Base-by-base conservation (phyloP, 2,329 filamentous ascomycete species). In the Stagonosporopsis vannaccii region DNA sequence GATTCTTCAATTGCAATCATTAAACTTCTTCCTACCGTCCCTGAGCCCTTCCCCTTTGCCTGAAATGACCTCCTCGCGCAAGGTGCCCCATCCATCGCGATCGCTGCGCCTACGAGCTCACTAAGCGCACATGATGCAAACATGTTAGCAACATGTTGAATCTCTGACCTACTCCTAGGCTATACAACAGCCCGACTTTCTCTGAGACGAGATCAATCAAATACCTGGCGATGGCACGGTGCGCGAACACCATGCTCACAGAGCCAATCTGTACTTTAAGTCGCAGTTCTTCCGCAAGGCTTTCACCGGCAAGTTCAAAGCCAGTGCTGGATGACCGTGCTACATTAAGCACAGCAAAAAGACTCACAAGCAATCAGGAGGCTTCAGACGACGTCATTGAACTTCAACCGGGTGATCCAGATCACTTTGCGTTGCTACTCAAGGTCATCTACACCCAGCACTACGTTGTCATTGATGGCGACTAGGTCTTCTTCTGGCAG, bases 221-320 rank as follows among this genome's bases (percentile, higher is more conserved):
- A 46, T 36, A 20, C 23, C 11, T 30, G 36, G 17, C 7, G n/a
- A 51, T 9, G 48, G 49, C 15, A 6, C 46, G 3, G 43, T 35
- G 1, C 17, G 19, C 12, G 57, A 59, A 36, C 65, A 62, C 26
- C 23, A 51, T 26, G 59, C 45, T 4, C 61, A 60, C 50, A 61
- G 56, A 20, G 37, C 42, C 3, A 37, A 59, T 1, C 46, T 64
- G 2, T 54, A 50, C 40, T 39, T 23, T 2, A 39, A 51, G 11
- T 65, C 60, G 11, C 6, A 12, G 2, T 61, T 26, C 51, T 63
- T 66, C 39, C 33, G 32, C 41, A 57, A 49, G 6, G 55, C 50
- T 8, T 59, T 67, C 40, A 53, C 44, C 3, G 61, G 58, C 5
- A 42, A 49, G 17, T 65, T 58, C 60, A 51, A 62, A 46, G 58